Evolutionary conservation across 306 rosid species (phyloP), one percentile per base, ranked within the genome.

Genomic region (Gastrolobium bilobum): DNA sequence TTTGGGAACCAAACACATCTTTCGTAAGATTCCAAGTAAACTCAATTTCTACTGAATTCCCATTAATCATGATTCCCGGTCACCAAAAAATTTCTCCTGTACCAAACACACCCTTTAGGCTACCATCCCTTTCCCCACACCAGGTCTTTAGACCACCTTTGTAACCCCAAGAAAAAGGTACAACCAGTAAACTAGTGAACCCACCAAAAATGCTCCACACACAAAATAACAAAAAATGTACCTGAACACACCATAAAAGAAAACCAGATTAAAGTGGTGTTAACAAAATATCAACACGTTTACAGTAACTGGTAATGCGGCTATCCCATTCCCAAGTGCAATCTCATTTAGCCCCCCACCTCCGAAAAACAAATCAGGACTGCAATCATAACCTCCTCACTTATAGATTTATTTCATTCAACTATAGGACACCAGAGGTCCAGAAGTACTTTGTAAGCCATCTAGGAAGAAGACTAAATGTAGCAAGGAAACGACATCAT

Each of bases 401-500:
- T 20, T 39, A 0, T 26, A 40, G 34, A 57, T 73, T 54, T 43
- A 66, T 9, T 51, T 35, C 10, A 38, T 56, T 66, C 13, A 38
- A 48, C n/a, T 42, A 10, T 34, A 54, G 58, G 72, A 60, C 52
- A 15, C 9, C 6, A 7, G 48, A 57, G 50, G 3, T 42, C 9
- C 6, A 7, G 48, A 57, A 60, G 3, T 42, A 72, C 43, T 10
- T 43, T 42, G 26, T 20, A 20, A 20, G 26, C 26, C 26, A 20
- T 20, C 26, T 20, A 20, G 26, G 26, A 20, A 20, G 26, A 20
- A 20, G 26, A 20, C 42, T 8, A 20, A 42, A 20, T 59, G 61
- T 15, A 48, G 54, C 52, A 63, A 79, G 67, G 37, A 75, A 38
- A 63, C 57, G 20, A 29, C 62, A 66, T 50, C 66, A 72, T 56